Evolutionary conservation across 495 filamentous ascomycete genomes (phyloP), one percentile per base, ranked within the genome.

Genomic region (Clavariopsis aquatica): DNA sequence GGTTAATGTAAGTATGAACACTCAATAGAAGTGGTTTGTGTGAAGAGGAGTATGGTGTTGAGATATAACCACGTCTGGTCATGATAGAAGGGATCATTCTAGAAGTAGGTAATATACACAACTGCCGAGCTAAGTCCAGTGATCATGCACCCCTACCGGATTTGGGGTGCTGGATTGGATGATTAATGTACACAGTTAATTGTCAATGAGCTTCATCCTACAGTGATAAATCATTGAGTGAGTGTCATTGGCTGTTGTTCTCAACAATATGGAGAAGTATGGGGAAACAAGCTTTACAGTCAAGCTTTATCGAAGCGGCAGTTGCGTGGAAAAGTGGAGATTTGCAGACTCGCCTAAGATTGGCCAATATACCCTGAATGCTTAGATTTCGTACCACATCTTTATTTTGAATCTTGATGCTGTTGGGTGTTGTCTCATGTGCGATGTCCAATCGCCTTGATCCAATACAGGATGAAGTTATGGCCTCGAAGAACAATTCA

Each of bases 221-320:
- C 23, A 15, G 51, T 23, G 19, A 53, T 31, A 53, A 10, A 43
- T 53, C 12, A 28, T 22, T 7, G 8, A 7, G 20, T 8, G 13
- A 15, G 10, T 22, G 19, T 31, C 17, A 24, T 51, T 51, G 19
- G 27, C 24, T 29, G n/a, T 31, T 1, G 23, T 43, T 12, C 31
- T 28, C 34, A 5, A 9, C 19, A 27, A 41, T n/a, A 57, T 23
- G 10, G 20, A 7, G 17, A 19, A 57, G 38, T 23, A 38, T 43
- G 19, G 22, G 34, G 26, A 57, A 57, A 43, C 51, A 53, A 53
- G 51, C 51, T 53, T 53, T 20, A 51, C 27, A 17, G 51, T 28
- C 53, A 57, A 57, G 53, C 53, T 57, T 57, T 43, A 5, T 12
- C 53, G 9, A 23, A 46, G 34, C 53, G 53, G 53, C 52, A 55